These are phyloP conservation scores for Thielaviopsis euricoi DNA, from an alignment of 2,329 filamentous ascomycete genomes.

Conservation along the genomic window DNA sequence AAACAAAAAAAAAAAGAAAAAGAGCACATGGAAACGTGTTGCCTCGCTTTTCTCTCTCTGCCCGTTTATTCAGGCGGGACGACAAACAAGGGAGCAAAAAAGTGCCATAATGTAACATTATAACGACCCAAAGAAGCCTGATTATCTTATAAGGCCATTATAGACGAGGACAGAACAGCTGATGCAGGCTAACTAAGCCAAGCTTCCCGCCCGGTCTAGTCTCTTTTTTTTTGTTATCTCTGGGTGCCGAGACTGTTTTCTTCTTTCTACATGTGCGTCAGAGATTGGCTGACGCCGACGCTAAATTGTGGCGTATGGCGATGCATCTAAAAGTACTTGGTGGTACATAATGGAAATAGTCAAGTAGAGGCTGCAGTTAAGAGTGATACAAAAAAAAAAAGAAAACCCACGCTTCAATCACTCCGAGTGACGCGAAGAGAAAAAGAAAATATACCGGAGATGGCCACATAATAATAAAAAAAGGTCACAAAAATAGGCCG, in stretches of 20 bases:
- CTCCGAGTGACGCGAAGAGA: background rate
- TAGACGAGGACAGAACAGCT: background rate
- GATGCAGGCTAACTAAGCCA: too few relatives aligned
- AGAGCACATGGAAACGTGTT: too few relatives aligned
- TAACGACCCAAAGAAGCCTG: too few relatives aligned
- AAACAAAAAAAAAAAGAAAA: too few relatives aligned
- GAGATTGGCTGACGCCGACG: too few relatives aligned
- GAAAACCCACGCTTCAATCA: background rate
- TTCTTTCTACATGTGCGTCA: background rate
- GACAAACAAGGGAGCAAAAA: too few relatives aligned
- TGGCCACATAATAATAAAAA: background rate
- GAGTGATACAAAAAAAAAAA: background rate
- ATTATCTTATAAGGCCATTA: too few relatives aligned
- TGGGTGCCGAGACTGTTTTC: background rate
- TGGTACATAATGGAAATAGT: background rate
- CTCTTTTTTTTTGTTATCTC: background rate
- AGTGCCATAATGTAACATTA: too few relatives aligned
- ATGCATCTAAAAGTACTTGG: too few relatives aligned
- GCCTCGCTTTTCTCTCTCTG: too few relatives aligned
- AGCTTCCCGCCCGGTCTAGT: background rate
- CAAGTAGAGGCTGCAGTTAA: background rate
- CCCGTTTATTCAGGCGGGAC: too few relatives aligned
- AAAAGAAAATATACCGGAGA: background rate
- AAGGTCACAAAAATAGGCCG: background rate
- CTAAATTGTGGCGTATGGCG: too few relatives aligned